A percentile compares a stretch with the other conserved stretches of the same genome.
Evolutionary conservation across 306 rosid genomes (phyloP).

Genomic region (Pachyrhizus erosus): DNA sequence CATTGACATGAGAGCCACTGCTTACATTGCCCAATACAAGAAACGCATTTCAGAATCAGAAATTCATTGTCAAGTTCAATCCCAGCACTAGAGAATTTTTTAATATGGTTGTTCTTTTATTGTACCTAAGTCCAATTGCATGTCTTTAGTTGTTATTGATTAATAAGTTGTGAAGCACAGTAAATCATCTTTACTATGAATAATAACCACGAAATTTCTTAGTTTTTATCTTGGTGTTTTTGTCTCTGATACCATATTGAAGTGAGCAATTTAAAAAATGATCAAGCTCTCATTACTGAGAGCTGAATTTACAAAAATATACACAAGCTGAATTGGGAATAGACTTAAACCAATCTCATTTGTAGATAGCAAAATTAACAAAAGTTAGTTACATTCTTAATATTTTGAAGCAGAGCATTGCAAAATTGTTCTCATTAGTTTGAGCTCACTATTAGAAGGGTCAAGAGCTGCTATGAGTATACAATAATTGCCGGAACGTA

Average conservation of each 20-base stretch:
- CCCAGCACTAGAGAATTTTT: constrained; percentile 30
- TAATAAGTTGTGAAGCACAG: constrained; percentile 32
- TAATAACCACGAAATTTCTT: not conserved
- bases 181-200: not conserved
- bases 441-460: not conserved
- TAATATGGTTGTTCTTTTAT: not conserved
- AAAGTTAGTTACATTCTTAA: not conserved
- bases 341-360: not conserved
- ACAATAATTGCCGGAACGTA: not conserved
- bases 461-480: not conserved
- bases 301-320: not conserved
- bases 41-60: constrained; percentile 62
- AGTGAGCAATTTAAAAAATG: not conserved
- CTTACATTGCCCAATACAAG: constrained; percentile 60
- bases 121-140: not conserved
- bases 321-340: not conserved
- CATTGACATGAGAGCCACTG: constrained; percentile 71
- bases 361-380: not conserved
- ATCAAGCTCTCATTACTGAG: not conserved
- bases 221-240: not conserved
- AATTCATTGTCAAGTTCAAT: constrained; percentile 49
- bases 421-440: not conserved
- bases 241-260: not conserved
- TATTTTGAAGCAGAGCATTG: not conserved
- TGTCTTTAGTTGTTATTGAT: constrained; percentile 27